Conservation (phyloP, 208 protist genomes). For the Trypanosoma caninum region DNA sequence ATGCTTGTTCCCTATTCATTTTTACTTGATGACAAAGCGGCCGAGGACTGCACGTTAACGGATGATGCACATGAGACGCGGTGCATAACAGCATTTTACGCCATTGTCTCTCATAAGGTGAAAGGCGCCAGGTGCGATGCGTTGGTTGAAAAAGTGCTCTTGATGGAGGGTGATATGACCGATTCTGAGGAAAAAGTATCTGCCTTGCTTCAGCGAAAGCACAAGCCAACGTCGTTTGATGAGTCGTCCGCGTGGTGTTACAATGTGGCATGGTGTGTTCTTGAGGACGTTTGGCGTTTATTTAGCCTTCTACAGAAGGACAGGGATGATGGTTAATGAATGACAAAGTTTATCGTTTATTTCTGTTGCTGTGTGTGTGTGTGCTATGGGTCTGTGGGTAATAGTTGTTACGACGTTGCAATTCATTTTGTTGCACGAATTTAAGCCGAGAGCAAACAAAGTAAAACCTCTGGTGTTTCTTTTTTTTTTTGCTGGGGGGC, state of each 20-base stretch:
- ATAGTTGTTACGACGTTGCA: too few relatives aligned
- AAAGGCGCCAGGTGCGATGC: conserved; percentile 6
- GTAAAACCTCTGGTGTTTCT: too few relatives aligned
- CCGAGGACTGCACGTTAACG: background rate
- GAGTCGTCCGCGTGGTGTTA: conserved; percentile 5
- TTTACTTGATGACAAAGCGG: conserved; percentile 7
- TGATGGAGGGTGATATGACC: conserved; percentile 24
- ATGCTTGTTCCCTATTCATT: conserved; percentile 15
- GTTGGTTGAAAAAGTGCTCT: conserved; percentile 19
- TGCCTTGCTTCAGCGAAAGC: background rate
- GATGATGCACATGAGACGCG: background rate
- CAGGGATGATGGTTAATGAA: background rate
- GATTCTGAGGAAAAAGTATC: conserved; percentile 14
- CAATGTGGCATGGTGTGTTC: conserved; percentile 11
- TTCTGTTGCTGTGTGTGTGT: too few relatives aligned
- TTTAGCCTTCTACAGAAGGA: conserved; percentile 1
- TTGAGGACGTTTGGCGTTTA: conserved; percentile 20
- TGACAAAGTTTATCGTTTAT: too few relatives aligned
- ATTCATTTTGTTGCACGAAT: too few relatives aligned
- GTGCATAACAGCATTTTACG: conserved; percentile 22
- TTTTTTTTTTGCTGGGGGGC: too few relatives aligned
- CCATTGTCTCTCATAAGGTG: conserved; percentile 1
- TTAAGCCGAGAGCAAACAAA: too few relatives aligned
- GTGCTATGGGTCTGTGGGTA: too few relatives aligned
- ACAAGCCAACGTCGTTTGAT: background rate